Evolutionary conservation across 495 filamentous ascomycete species (phyloP).

Genomic region (Tuber magnatum): DNA sequence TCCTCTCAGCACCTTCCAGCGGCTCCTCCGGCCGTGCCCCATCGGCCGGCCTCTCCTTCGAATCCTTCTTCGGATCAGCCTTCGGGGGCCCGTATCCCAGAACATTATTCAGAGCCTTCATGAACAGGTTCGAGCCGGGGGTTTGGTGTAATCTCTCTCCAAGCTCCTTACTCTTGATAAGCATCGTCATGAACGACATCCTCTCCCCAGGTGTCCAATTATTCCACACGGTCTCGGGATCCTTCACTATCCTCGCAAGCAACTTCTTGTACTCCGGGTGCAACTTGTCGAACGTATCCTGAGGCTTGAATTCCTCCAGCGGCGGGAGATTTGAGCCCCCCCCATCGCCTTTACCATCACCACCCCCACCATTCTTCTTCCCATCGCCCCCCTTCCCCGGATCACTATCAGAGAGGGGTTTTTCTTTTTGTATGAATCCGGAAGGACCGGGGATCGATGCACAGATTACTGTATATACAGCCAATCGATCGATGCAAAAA

Average conservation of each 20-base stretch:
- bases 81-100: constrained; percentile 38
- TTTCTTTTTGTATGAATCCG: neutral
- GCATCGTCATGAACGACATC: constrained; percentile 20
- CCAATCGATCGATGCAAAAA: neutral
- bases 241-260: constrained; percentile 14
- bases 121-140: constrained; percentile 15
- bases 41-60: constrained; percentile 41
- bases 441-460: neutral
- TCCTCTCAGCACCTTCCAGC: constrained; percentile 26
- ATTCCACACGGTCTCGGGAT: constrained; percentile 26
- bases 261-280: constrained; percentile 26
- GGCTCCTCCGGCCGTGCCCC: constrained; percentile 27
- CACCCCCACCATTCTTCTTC: neutral
- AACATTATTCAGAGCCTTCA: constrained; percentile 22
- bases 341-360: neutral
- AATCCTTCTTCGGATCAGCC: constrained; percentile 21
- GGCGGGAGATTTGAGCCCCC: constrained; percentile 11
- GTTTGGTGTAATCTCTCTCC: constrained; percentile 17
- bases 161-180: constrained; percentile 15
- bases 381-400: neutral
- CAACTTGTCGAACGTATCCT: constrained; percentile 26
- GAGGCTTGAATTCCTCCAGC: constrained; percentile 29
- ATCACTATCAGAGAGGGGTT: constrained; percentile 5
- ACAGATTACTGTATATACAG: neutral
- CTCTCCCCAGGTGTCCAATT: constrained; percentile 25